Percentiles rank a stretch among this genome's conserved stretches.
Evolutionary conservation across 371 early-diverging fungal species (phyloP).

Genomic region (Saksenaea oblongispora): DNA sequence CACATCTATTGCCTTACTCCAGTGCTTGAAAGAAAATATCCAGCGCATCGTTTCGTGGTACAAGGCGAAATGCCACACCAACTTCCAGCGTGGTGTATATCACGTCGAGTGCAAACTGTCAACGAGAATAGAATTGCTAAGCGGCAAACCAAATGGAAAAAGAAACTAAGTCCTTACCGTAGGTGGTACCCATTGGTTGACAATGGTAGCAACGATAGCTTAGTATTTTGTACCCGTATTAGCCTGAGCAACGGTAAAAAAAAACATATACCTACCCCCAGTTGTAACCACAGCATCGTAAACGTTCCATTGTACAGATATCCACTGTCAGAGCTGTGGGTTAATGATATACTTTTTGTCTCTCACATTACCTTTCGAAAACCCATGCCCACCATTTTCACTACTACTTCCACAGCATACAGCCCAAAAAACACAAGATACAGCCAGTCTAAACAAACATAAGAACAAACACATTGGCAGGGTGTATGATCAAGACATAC

Average conservation of each 20-base stretch:
- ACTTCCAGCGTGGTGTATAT: constrained; percentile 33
- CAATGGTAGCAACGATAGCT: constrained; percentile 18
- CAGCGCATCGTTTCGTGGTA: constrained; percentile 49
- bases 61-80: constrained; percentile 51
- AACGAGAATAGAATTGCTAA: too few species aligned
- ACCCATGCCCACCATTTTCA: constrained; percentile 50
- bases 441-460: constrained; percentile 20
- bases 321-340: constrained; percentile 34
- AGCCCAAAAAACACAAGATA: constrained; percentile 36
- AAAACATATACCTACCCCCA: constrained; percentile 20
- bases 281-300: constrained; percentile 43
- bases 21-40: constrained; percentile 49
- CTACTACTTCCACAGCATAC: constrained; percentile 41
- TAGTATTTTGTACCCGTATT: neutral
- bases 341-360: too few species aligned
- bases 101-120: constrained; percentile 11
- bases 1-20: constrained; percentile 29
- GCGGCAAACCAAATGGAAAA: neutral
- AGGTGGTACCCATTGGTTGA: constrained; percentile 27
- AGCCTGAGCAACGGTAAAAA: neutral
- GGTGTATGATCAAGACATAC: constrained; percentile 10
- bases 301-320: constrained; percentile 49
- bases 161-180: constrained; percentile 13
- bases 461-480: neutral
- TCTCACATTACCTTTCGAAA: constrained; percentile 34